These are phyloP conservation scores for Lepidium sativum DNA, from an alignment of 345 rosid species.

Conservation along the genomic window DNA sequence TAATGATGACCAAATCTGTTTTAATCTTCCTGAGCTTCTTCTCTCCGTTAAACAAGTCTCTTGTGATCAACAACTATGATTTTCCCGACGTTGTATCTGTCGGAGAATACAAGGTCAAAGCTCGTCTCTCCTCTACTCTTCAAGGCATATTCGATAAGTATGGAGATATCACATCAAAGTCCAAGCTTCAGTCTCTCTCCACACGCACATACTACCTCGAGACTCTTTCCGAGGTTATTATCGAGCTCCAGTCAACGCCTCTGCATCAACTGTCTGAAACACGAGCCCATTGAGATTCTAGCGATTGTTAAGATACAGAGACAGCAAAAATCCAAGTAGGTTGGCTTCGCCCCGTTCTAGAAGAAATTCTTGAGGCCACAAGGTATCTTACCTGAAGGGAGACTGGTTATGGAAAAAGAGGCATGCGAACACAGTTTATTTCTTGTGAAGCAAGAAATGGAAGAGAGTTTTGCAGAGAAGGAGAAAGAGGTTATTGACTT, in stretches of 20 bases:
- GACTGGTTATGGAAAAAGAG: background rate
- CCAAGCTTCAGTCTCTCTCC: constrained; percentile 17
- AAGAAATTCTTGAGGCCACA: constrained; percentile 39
- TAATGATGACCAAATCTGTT: background rate
- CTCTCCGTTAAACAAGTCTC: constrained; percentile 10
- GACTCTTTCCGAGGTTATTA: constrained; percentile 10
- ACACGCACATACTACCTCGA: constrained; percentile 19
- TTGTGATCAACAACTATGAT: background rate
- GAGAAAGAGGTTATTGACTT: constrained; percentile 10
- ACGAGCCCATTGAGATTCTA: constrained; percentile 9
- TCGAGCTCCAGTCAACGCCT: constrained; percentile 13
- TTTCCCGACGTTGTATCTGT: constrained; percentile 3
- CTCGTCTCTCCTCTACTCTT: constrained; percentile 17
- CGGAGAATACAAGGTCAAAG: constrained; percentile 18
- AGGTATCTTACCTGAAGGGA: background rate
- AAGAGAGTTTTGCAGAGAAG: background rate
- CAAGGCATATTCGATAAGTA: constrained; percentile 13
- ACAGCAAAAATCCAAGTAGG: constrained; percentile 10
- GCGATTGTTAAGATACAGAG: constrained; percentile 19
- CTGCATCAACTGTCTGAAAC: background rate
- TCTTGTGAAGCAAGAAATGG: constrained; percentile 14
- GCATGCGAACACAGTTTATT: background rate
- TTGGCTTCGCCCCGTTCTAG: constrained; percentile 17
- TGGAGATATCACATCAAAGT: constrained; percentile 19
- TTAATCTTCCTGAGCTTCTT: constrained; percentile 18